Evolutionary conservation across 164 flowering plant species (phyloP).

Genomic region (Chimonanthus salicifolius): DNA sequence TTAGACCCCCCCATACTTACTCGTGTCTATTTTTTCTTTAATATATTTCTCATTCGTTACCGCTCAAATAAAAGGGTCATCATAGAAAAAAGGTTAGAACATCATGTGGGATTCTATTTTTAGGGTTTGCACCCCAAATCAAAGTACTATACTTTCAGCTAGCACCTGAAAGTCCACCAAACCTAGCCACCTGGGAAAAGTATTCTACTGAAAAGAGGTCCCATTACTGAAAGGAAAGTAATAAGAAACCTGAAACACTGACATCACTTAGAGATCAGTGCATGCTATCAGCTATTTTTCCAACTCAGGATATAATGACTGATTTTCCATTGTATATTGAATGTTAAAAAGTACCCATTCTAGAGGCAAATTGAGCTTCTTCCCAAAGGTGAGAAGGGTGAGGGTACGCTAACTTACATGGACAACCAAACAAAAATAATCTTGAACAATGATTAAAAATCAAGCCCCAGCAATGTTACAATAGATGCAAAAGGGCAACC

Average conservation of each 20-base stretch:
- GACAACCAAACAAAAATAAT: not conserved
- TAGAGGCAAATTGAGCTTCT: not conserved
- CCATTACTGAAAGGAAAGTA: not conserved
- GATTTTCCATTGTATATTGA: not conserved
- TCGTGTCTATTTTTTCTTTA: no score
- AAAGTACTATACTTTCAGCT: not conserved
- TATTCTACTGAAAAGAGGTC: not conserved
- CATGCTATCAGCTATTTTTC: not conserved
- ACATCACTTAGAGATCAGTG: not conserved
- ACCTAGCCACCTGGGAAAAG: not conserved
- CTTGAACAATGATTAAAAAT: not conserved
- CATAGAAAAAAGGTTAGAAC: not conserved
- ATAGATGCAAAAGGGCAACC: constrained; percentile 38
- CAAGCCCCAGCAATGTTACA: not conserved
- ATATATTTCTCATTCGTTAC: no score
- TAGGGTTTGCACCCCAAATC: not conserved
- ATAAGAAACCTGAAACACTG: not conserved
- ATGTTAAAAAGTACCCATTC: not conserved
- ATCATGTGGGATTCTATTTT: not conserved
- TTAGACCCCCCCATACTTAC: no score
- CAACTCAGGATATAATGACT: not conserved
- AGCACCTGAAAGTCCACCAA: not conserved
- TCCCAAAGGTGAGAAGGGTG: not conserved
- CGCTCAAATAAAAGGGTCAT: not conserved
- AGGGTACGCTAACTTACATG: not conserved